Evolutionary conservation across 2,329 filamentous ascomycete genomes (phyloP).

Genomic region (Xylariaceae sp.): DNA sequence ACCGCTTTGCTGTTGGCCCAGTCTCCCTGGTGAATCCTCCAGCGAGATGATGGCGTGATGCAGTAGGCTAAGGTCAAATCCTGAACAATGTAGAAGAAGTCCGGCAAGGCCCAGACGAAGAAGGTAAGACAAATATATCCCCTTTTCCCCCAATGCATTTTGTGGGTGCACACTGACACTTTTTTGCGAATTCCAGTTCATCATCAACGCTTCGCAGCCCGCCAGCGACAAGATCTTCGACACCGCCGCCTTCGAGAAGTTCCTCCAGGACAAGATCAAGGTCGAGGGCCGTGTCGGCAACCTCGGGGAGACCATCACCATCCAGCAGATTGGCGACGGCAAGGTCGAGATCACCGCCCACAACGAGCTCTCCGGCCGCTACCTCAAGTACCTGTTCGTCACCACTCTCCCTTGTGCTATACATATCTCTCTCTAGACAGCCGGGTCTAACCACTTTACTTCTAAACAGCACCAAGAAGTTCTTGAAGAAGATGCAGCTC

Average conservation of each 20-base stretch:
- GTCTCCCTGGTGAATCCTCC: slow-evolving; percentile 33
- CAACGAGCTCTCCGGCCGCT: slow-evolving; percentile 96
- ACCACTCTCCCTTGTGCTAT: no score
- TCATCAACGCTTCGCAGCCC: slow-evolving; percentile 99
- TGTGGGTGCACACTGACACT: slow-evolving; percentile 2
- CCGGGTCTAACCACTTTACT: no score
- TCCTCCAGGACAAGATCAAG: slow-evolving; percentile 99
- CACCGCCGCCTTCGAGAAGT: slow-evolving; percentile 97
- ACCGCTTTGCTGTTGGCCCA: slow-evolving; percentile 92
- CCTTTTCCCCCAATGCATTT: neutral
- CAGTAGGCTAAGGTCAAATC: slow-evolving; percentile 92
- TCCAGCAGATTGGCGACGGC: slow-evolving; percentile 88
- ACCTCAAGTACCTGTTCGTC: slow-evolving; percentile 98
- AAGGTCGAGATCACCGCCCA: slow-evolving; percentile 98
- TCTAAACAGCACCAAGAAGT: slow-evolving; percentile 99
- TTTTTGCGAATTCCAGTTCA: slow-evolving; percentile 61
- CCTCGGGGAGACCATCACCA: slow-evolving; percentile 87
- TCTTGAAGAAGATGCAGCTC: slow-evolving; percentile 99
- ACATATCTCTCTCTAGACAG: no score
- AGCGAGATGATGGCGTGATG: slow-evolving; percentile 53
- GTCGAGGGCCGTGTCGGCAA: slow-evolving; percentile 97
- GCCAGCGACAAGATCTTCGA: slow-evolving; percentile 99
- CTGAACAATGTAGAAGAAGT: slow-evolving; percentile 59
- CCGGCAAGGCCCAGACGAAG: slow-evolving; percentile 68
- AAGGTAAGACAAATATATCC: slow-evolving; percentile 53